Conservation (phyloP, 331 rosid genomes). For the Pyracantha coccinea region DNA sequence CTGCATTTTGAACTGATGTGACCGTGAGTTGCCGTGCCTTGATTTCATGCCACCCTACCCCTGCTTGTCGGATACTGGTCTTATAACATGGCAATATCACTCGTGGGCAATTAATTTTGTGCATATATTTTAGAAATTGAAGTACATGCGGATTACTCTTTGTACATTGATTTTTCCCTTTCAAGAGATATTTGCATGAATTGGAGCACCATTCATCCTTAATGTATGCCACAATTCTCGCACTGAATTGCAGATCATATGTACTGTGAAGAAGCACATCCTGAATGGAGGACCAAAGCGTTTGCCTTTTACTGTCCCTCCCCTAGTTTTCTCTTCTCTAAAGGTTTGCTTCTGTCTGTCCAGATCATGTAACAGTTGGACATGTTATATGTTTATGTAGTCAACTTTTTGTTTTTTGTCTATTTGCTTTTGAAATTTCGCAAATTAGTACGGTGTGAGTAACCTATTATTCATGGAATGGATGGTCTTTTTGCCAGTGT, state of each 20-base stretch:
- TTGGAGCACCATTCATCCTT: neutral
- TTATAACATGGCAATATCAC: neutral
- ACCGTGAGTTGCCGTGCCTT: neutral
- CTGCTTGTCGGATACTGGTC: neutral
- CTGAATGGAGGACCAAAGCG: slow-evolving; percentile 87
- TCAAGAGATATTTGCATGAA: neutral
- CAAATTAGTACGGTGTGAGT: neutral
- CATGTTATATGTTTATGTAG: neutral
- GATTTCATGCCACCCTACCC: neutral
- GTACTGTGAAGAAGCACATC: slow-evolving; percentile 77
- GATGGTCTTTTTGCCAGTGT: neutral
- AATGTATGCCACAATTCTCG: slow-evolving; percentile 4
- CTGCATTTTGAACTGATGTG: neutral
- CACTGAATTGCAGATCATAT: slow-evolving; percentile 69
- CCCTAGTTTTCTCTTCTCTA: slow-evolving; percentile 77
- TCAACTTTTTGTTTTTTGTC: neutral
- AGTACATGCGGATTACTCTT: neutral
- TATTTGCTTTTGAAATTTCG: neutral
- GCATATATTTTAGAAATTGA: neutral
- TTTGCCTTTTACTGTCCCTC: slow-evolving; percentile 78
- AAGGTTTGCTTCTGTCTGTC: slow-evolving; percentile 49
- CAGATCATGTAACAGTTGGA: neutral
- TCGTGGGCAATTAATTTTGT: neutral
- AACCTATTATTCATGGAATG: neutral
- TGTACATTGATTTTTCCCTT: neutral